A percentile compares a stretch with the other conserved stretches of the same genome.
phyloP scores from a whole-genome alignment of 2,329 filamentous ascomycete species.

The Lomentospora prolificans region DNA sequence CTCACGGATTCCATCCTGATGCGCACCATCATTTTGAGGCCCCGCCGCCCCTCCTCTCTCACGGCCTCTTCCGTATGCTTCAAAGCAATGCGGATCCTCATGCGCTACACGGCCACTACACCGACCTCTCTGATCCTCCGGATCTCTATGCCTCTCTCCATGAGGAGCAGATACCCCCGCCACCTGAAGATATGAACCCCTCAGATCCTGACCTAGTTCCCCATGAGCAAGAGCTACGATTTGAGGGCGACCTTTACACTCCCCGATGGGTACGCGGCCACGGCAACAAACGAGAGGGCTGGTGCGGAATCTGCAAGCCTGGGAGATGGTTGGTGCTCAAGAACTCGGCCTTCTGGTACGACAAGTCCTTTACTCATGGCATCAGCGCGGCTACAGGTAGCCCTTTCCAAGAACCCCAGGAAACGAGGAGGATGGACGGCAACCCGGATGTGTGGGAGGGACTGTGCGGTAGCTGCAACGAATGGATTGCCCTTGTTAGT shows the following conservation, averaged over 20 bases:
- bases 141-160: slow-evolving; percentile 67
- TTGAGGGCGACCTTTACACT: slow-evolving; percentile 74
- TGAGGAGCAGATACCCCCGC: slow-evolving; percentile 64
- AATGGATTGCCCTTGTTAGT: slow-evolving; percentile 73
- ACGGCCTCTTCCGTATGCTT: slow-evolving; percentile 63
- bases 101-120: slow-evolving; percentile 57
- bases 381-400: slow-evolving; percentile 74
- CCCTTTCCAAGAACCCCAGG: slow-evolving; percentile 67
- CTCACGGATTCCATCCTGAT: slow-evolving; percentile 35
- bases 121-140: slow-evolving; percentile 64
- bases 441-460: slow-evolving; percentile 78
- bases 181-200: slow-evolving; percentile 73
- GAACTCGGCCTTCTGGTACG: slow-evolving; percentile 89
- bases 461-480: slow-evolving; percentile 66
- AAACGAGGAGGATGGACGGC: slow-evolving; percentile 66
- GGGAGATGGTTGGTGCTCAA: slow-evolving; percentile 80
- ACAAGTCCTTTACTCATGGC: slow-evolving; percentile 82
- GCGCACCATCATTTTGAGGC: slow-evolving; percentile 45
- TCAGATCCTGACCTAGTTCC: slow-evolving; percentile 65
- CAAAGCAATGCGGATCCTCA: slow-evolving; percentile 66
- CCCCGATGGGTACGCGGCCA: slow-evolving; percentile 77
- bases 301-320: slow-evolving; percentile 82
- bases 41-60: slow-evolving; percentile 55
- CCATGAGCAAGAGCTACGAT: slow-evolving; percentile 70
- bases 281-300: slow-evolving; percentile 79